Percentiles rank a stretch among this genome's conserved stretches.
These are phyloP conservation scores for Auricularia cornea DNA, from an alignment of 768 basidiomycete species.

Conservation along the genomic window DNA sequence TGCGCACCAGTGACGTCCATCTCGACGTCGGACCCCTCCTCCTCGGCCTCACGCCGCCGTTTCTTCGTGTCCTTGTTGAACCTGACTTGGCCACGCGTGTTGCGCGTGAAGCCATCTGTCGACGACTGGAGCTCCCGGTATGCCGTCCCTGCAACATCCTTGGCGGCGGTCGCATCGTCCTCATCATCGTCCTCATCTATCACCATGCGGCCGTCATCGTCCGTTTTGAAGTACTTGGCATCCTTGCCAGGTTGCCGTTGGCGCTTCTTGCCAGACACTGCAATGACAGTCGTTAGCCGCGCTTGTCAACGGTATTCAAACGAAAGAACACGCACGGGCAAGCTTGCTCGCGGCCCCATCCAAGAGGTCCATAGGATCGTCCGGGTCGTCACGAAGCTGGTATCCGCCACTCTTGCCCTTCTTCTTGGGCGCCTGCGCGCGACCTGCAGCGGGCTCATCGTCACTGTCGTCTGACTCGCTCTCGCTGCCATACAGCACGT, in stretches of 20 bases:
- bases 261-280: conserved; percentile 40
- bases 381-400: conserved; percentile 76
- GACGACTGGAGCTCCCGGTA: conserved; percentile 80
- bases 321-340: conserved; percentile 44
- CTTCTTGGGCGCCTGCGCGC: conserved; percentile 29
- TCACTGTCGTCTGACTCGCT: conserved; percentile 76
- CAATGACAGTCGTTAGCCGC: not conserved
- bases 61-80: conserved; percentile 98
- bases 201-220: conserved; percentile 77
- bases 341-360: conserved; percentile 66
- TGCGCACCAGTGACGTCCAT: conserved; percentile 42
- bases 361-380: conserved; percentile 92
- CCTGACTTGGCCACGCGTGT: conserved; percentile 75
- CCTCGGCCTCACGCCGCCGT: conserved; percentile 60
- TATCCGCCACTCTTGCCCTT: conserved; percentile 38
- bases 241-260: conserved; percentile 80
- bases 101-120: conserved; percentile 83
- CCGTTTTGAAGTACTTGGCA: conserved; percentile 77
- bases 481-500: conserved; percentile 94
- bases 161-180: conserved; percentile 25
- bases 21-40: conserved; percentile 50
- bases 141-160: conserved; percentile 59
- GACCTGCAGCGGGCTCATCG: conserved; percentile 35
- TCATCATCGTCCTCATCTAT: conserved; percentile 40
- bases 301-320: not conserved